Evolutionary conservation across 2,329 filamentous ascomycete species (phyloP), one percentile per base, ranked within the genome.

Genomic region (Xylaria sp.): DNA sequence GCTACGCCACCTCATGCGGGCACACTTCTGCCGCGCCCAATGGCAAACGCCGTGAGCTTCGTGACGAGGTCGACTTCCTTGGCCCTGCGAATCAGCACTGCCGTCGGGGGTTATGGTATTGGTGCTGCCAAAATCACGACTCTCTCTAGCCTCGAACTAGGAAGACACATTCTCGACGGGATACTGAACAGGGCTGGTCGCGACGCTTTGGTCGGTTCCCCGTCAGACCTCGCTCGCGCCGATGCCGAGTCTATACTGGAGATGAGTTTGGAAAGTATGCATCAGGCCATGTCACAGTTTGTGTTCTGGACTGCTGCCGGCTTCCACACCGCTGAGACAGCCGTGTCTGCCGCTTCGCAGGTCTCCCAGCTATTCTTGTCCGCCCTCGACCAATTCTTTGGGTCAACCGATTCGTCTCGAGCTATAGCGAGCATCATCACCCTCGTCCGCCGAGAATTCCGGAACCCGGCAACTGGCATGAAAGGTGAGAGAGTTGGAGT

Each of bases 371-470:
- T 87, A 31, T 74, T 87, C 0, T 76, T 90, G 8, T 81, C 81
- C 2, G 83, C 84, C 0, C 76, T 90, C 21, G 87, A 90, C 69
- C 84, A 87, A 64, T 83, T 89, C 38, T 84, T 90, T 27, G 87
- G 87, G 13, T 87, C 85, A 2, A 90, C 87, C n/a, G 87, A 90
- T 71, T 88, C 87, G 2, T 89, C 87, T 1, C 78, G 87, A 40
- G 87, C 87, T 10, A 87, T 90, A 60, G 85, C 87, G 2, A 87
- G 86, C 71, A 89, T 90, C 68, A 82, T 90, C 65, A 84, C 84
- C 1, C 76, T 90, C 31, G 83, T 90, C 47, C 81, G 85, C 29
- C 81, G 86, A 59, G 87, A 90, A 72, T 88, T 90, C 60, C 82
- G 83, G 54, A 87, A 88, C 60, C 85, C 87, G 0, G 81, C 84